These are phyloP conservation scores for Spergularia bocconei DNA, from an alignment of 148 eudicot genomes.

Conservation along the genomic window DNA sequence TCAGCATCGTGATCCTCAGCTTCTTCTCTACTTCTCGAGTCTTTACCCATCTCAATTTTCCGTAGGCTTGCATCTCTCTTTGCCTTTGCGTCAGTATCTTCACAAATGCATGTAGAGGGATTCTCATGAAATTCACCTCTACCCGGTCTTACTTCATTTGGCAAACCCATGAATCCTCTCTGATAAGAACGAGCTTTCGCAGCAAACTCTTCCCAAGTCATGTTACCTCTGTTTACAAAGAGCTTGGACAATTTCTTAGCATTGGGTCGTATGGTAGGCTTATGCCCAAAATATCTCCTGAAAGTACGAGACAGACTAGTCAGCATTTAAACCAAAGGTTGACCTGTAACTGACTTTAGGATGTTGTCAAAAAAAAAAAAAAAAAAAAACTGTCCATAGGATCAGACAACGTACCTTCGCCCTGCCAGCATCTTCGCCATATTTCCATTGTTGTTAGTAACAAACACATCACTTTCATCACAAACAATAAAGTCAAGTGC, in stretches of 20 bases:
- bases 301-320: constrained; percentile 10
- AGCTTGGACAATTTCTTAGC: constrained; percentile 73
- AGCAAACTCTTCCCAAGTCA: constrained; percentile 90
- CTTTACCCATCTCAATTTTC: constrained; percentile 38
- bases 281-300: constrained; percentile 98
- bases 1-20: constrained; percentile 46
- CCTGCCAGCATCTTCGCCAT: constrained; percentile 99
- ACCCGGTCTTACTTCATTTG: constrained; percentile 82
- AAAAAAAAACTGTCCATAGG: too few species aligned
- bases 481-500: constrained; percentile 94
- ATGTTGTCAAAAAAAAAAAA: too few species aligned
- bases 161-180: constrained; percentile 90
- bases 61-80: constrained; percentile 39
- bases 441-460: constrained; percentile 94
- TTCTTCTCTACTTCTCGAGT: constrained; percentile 43
- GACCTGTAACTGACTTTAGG: not conserved
- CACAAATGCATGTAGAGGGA: constrained; percentile 89
- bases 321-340: not conserved
- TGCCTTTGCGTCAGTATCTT: constrained; percentile 56
- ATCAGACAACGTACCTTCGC: constrained; percentile 52
- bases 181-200: constrained; percentile 58
- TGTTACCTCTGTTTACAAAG: constrained; percentile 58
- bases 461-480: constrained; percentile 98
- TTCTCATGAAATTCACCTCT: constrained; percentile 95
- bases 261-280: constrained; percentile 97